A percentile compares a stretch with the other conserved stretches of the same genome.
phyloP scores from a whole-genome alignment of 2,329 filamentous ascomycete genomes.

The Fusarium tuaranense region DNA sequence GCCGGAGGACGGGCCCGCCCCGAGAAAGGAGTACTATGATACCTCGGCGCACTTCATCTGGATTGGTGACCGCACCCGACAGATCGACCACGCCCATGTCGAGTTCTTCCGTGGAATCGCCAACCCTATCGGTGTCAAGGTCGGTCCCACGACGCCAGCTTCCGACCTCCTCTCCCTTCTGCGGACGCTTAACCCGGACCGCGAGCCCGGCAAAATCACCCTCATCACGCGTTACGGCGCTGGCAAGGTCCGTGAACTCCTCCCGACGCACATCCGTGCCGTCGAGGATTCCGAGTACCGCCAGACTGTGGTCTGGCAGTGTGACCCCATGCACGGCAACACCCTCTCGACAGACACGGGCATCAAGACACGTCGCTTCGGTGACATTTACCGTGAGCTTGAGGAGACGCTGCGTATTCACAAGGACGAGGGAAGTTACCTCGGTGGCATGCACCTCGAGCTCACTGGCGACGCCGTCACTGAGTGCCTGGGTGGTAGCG shows the following conservation, averaged over 20 bases:
- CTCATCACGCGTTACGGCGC: constrained; percentile 96
- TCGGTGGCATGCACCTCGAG: constrained; percentile 95
- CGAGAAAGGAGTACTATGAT: constrained; percentile 81
- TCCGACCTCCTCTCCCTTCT: constrained; percentile 83
- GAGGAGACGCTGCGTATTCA: constrained; percentile 87
- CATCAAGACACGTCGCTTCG: constrained; percentile 93
- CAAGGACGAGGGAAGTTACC: constrained; percentile 82
- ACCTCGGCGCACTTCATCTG: constrained; percentile 97
- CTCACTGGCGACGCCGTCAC: constrained; percentile 96
- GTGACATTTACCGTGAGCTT: constrained; percentile 89
- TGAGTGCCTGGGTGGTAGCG: constrained; percentile 92
- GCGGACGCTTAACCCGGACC: constrained; percentile 83
- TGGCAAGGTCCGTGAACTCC: constrained; percentile 76
- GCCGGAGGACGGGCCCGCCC: constrained; percentile 50
- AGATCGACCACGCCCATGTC: constrained; percentile 92
- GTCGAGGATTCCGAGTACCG: constrained; percentile 82
- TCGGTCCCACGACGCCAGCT: constrained; percentile 85
- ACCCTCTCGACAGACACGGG: constrained; percentile 76
- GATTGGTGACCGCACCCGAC: constrained; percentile 96
- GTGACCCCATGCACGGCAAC: constrained; percentile 98
- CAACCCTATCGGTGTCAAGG: constrained; percentile 97
- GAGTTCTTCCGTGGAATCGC: constrained; percentile 97
- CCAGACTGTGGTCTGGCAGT: constrained; percentile 88
- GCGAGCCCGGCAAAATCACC: constrained; percentile 92
- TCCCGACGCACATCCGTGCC: constrained; percentile 88